A percentile compares a stretch with the other conserved stretches of the same genome.
Evolutionary conservation across 208 protist genomes (phyloP).

Genomic region (Porcisia deanei): DNA sequence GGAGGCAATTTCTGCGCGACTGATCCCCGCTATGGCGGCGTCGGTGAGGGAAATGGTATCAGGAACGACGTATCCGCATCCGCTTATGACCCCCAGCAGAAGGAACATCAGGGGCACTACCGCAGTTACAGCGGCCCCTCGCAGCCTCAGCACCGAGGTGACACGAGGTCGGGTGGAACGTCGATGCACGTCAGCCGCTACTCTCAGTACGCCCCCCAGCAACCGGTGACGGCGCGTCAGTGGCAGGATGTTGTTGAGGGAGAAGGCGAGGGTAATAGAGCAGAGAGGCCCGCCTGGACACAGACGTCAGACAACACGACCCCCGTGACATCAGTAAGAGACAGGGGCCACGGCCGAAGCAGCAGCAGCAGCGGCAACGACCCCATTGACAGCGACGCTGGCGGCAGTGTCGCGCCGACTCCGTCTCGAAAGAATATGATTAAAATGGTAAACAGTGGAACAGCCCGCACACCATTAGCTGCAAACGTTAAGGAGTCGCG

Average conservation of each 20-base stretch:
- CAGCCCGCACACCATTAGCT: constrained; percentile 12
- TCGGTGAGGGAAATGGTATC: not conserved
- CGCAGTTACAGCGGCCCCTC: not conserved
- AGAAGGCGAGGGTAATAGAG: not conserved
- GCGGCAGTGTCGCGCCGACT: constrained; percentile 4
- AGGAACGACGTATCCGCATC: not conserved
- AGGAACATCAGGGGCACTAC: constrained; percentile 2
- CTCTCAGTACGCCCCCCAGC: constrained; percentile 3
- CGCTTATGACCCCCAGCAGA: not conserved
- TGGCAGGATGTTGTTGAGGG: not conserved
- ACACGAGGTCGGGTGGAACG: not conserved
- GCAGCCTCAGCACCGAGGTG: not conserved
- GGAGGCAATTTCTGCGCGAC: not conserved
- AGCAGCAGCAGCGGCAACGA: constrained; percentile 10
- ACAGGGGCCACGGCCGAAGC: constrained; percentile 3
- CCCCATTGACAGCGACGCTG: not conserved
- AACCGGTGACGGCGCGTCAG: not conserved
- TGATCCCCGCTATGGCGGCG: constrained; percentile 5
- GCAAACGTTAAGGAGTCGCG: constrained; percentile 2
- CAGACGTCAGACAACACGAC: not conserved
- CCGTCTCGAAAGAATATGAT: constrained; percentile 22
- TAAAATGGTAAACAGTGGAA: constrained; percentile 3
- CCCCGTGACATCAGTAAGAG: not conserved
- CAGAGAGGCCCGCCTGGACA: not conserved
- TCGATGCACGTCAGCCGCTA: not conserved